Base-by-base conservation (phyloP, 306 rosid genomes). In the Vicia villosa region DNA sequence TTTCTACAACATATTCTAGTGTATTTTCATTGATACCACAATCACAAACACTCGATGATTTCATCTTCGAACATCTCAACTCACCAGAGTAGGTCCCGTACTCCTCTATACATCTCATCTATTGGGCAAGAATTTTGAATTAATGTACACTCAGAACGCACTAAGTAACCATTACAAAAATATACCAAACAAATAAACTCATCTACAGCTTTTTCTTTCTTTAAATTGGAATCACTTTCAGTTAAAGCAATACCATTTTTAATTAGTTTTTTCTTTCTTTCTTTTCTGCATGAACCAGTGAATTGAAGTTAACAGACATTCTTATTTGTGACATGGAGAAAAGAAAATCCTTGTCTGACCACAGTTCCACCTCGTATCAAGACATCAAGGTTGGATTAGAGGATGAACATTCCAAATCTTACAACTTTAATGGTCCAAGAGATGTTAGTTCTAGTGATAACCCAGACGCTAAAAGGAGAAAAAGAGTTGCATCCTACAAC, bases 401-500 rank as follows among this genome's bases (percentile, higher is more conserved):
- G 79, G 84, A 80, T 63, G 65, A 64, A 51, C 13, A 22, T 22
- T 22, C 75, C 22, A 84, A 67, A 68, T 74, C 89, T 20, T 88
- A 73, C 73, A 86, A 79, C 82, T 88, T 82, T 84, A 82, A 88
- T 41, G 87, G 85, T 17, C 76, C 86, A 58, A 12, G 65, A 69
- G 88, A 14, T 43, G 50, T 5, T 81, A 22, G 26, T 8, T 17
- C n/a, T 74, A 6, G 6, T 3, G 78, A 59, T 7, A 80, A 89
- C 50, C 87, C 84, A 45, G 84, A 89, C 72, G 46, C 70, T 28
- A 74, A 89, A 78, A 84, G 87, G 59, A 84, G 77, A 82, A 81
- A 82, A 81, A 80, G 87, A 66, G 87, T 84, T 12, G 84, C 89
- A 37, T 57, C 57, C 63, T 84, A 88, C 63, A 83, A 82, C 78